Conservation (phyloP, 2,329 filamentous ascomycete genomes). For the Clathrospora elynae region DNA sequence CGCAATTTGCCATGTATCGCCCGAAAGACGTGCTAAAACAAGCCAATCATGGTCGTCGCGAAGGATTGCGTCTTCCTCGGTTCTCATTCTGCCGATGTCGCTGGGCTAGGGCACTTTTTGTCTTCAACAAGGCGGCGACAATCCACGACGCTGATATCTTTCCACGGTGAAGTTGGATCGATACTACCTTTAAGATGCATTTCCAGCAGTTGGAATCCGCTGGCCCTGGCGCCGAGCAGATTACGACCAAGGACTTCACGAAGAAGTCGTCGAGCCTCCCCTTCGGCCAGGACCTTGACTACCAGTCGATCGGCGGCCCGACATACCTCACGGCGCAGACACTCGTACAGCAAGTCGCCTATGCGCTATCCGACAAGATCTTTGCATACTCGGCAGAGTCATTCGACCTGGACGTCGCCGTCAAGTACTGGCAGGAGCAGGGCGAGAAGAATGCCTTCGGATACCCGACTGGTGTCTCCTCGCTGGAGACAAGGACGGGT, state of each 20-base stretch:
- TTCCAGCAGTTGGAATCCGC: conserved; percentile 47
- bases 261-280: conserved; percentile 57
- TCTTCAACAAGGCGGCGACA: conserved; percentile 19
- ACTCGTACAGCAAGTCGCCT: conserved; percentile 94
- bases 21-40: conserved; percentile 23
- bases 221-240: conserved; percentile 43
- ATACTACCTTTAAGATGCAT: conserved; percentile 40
- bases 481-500: conserved; percentile 84
- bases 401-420: conserved; percentile 86
- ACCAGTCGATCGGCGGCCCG: conserved; percentile 74
- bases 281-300: conserved; percentile 58
- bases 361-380: conserved; percentile 93
- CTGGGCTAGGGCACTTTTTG: conserved; percentile 26
- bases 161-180: conserved; percentile 21
- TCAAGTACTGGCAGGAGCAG: conserved; percentile 73
- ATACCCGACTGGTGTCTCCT: conserved; percentile 75
- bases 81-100: conserved; percentile 38
- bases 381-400: conserved; percentile 95
- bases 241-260: conserved; percentile 42
- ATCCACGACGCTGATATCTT: conserved; percentile 12
- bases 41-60: conserved; percentile 37
- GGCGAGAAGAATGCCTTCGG: conserved; percentile 80
- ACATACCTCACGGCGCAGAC: conserved; percentile 93
- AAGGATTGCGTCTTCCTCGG: conserved; percentile 34
- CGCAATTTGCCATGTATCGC: conserved; percentile 35